phyloP scores from a whole-genome alignment of 1,139 yeast genomes.

The Geotrichum restrictum region DNA sequence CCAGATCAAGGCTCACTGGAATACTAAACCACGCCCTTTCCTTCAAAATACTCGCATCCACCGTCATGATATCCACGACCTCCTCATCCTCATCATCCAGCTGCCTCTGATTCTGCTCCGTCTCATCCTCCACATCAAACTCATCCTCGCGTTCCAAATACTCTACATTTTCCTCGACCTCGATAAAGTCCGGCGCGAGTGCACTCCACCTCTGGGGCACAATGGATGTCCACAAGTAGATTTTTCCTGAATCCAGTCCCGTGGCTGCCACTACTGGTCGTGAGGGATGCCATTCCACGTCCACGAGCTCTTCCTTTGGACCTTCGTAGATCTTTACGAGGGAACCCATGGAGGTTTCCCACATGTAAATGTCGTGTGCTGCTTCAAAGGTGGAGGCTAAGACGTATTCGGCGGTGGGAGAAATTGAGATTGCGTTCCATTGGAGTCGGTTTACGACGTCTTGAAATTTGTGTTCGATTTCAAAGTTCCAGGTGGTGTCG shows the following conservation, averaged over 20 bases:
- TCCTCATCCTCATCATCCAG: slow-evolving; percentile 65
- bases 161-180: slow-evolving; percentile 85
- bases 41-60: slow-evolving; percentile 44
- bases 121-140: slow-evolving; percentile 75
- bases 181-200: slow-evolving; percentile 93
- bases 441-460: slow-evolving; percentile 85
- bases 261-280: slow-evolving; percentile 79
- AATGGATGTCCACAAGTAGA: slow-evolving; percentile 78
- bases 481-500: slow-evolving; percentile 48
- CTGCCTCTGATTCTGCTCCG: slow-evolving; percentile 55
- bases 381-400: slow-evolving; percentile 87
- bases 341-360: slow-evolving; percentile 91
- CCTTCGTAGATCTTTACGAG: slow-evolving; percentile 87
- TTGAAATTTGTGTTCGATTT: slow-evolving; percentile 77
- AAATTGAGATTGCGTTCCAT: slow-evolving; percentile 80
- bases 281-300: slow-evolving; percentile 73
- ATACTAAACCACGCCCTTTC: slow-evolving; percentile 35
- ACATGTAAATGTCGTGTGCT: slow-evolving; percentile 81
- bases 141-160: slow-evolving; percentile 90
- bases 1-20: slow-evolving; percentile 33
- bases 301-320: slow-evolving; percentile 77
- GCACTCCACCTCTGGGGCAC: slow-evolving; percentile 96
- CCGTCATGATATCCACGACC: slow-evolving; percentile 61
- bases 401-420: slow-evolving; percentile 74
- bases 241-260: slow-evolving; percentile 79